Percentiles rank a stretch among this genome's conserved stretches.
Conservation (phyloP, 2,329 filamentous ascomycete species). For the Hymenoscyphus occultus region DNA sequence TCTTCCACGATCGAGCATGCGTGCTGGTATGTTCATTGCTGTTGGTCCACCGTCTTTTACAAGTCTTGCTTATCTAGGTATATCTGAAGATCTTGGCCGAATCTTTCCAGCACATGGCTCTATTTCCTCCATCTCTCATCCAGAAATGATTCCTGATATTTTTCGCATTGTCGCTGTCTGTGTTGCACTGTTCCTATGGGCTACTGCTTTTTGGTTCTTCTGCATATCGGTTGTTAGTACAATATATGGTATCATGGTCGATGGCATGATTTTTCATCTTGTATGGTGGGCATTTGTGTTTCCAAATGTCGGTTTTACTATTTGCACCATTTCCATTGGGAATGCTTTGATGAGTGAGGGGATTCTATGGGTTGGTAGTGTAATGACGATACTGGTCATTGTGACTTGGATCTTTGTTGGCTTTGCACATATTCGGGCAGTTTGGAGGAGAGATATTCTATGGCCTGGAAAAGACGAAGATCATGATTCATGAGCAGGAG, state of each 20-base stretch:
- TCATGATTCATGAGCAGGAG: constrained; percentile 27
- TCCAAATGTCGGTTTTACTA: constrained; percentile 58
- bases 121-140: constrained; percentile 40
- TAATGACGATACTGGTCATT: constrained; percentile 47
- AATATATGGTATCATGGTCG: constrained; percentile 40
- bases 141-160: constrained; percentile 37
- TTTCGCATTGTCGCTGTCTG: constrained; percentile 40
- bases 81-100: constrained; percentile 52
- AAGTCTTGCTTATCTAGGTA: constrained; percentile 65
- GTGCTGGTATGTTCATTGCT: constrained; percentile 71
- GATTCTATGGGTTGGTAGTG: constrained; percentile 48
- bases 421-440: constrained; percentile 32
- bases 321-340: constrained; percentile 54
- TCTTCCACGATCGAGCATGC: constrained; percentile 59
- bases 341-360: constrained; percentile 45
- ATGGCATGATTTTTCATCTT: constrained; percentile 53
- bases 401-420: constrained; percentile 34
- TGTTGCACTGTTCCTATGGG: constrained; percentile 60
- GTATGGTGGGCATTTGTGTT: constrained; percentile 65
- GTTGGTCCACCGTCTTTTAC: constrained; percentile 75
- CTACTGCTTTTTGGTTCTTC: constrained; percentile 57
- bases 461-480: constrained; percentile 40
- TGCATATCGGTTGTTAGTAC: constrained; percentile 41
- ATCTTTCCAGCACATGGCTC: constrained; percentile 29
- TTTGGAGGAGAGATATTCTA: constrained; percentile 34